These are phyloP conservation scores for Pseudozyma sp. DNA, from an alignment of 1,284 basidiomycete genomes.

Conservation along the genomic window DNA sequence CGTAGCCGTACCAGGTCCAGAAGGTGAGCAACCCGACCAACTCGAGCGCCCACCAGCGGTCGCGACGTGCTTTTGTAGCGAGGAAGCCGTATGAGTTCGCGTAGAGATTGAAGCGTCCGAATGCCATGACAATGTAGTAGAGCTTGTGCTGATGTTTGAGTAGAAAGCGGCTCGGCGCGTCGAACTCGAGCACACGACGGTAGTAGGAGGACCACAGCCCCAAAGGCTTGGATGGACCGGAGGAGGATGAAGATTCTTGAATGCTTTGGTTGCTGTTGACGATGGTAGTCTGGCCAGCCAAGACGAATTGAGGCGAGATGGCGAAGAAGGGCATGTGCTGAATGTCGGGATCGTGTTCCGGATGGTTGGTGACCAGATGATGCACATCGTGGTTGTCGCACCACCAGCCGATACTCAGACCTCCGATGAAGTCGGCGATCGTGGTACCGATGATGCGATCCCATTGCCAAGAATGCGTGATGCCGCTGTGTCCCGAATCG, in stretches of 20 bases:
- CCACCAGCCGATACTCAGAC: conserved; percentile 97
- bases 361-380: conserved; percentile 96
- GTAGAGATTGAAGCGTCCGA: conserved; percentile 97
- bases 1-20: conserved; percentile 80
- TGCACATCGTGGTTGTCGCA: conserved; percentile 98
- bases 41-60: conserved; percentile 72
- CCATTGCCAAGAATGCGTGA: conserved; percentile 85
- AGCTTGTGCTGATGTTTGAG: conserved; percentile 87
- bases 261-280: conserved; percentile 17
- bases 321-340: conserved; percentile 97
- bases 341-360: conserved; percentile 90
- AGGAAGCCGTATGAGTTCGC: conserved; percentile 86
- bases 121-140: conserved; percentile 90
- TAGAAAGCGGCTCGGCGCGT: conserved; percentile 77
- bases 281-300: conserved; percentile 40
- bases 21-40: conserved; percentile 78
- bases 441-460: conserved; percentile 85
- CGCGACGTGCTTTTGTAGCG: conserved; percentile 71
- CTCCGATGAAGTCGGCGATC: conserved; percentile 89
- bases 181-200: conserved; percentile 85
- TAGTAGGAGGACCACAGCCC: conserved; percentile 92
- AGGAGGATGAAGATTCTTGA: background rate
- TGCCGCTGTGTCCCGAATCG: conserved; percentile 92
- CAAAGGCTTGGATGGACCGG: conserved; percentile 12
- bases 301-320: conserved; percentile 82